Percentiles rank a stretch among this genome's conserved stretches.
Evolutionary conservation across 2,329 filamentous ascomycete species (phyloP).

Genomic region (Plenodomus tracheiphilus): DNA sequence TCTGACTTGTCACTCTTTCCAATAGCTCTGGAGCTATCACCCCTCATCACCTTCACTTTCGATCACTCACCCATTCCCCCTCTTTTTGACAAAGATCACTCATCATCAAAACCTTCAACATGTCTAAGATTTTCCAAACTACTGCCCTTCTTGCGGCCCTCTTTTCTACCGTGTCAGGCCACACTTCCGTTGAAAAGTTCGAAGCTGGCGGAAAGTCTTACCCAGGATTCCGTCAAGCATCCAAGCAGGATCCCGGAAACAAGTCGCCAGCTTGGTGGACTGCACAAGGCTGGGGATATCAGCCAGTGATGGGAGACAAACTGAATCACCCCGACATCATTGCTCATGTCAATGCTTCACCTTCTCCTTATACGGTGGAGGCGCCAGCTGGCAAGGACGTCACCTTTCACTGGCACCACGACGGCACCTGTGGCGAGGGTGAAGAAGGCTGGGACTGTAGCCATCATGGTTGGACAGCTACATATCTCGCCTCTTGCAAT

Average conservation of each 20-base stretch:
- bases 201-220: constrained; percentile 34
- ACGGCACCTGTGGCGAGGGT: constrained; percentile 24
- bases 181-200: constrained; percentile 33
- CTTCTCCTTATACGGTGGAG: constrained; percentile 33
- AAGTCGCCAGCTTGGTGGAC: constrained; percentile 40
- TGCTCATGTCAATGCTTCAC: constrained; percentile 33
- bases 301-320: constrained; percentile 32
- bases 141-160: constrained; percentile 32
- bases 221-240: constrained; percentile 29
- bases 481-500: constrained; percentile 37
- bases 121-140: constrained; percentile 35
- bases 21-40: constrained; percentile 38
- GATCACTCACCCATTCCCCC: constrained; percentile 15
- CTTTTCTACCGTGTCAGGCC: constrained; percentile 26
- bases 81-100: constrained; percentile 3
- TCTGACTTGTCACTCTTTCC: constrained; percentile 31
- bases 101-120: constrained; percentile 9
- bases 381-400: constrained; percentile 34
- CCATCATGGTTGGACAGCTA: constrained; percentile 40
- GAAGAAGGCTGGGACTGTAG: constrained; percentile 40
- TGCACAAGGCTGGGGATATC: constrained; percentile 37
- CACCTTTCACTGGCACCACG: constrained; percentile 38
- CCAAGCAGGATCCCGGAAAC: constrained; percentile 29
- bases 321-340: constrained; percentile 37
- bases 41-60: constrained; percentile 6